These are phyloP conservation scores for Ophiostoma sp. DNA, from an alignment of 2,329 filamentous ascomycete genomes.

Conservation along the genomic window DNA sequence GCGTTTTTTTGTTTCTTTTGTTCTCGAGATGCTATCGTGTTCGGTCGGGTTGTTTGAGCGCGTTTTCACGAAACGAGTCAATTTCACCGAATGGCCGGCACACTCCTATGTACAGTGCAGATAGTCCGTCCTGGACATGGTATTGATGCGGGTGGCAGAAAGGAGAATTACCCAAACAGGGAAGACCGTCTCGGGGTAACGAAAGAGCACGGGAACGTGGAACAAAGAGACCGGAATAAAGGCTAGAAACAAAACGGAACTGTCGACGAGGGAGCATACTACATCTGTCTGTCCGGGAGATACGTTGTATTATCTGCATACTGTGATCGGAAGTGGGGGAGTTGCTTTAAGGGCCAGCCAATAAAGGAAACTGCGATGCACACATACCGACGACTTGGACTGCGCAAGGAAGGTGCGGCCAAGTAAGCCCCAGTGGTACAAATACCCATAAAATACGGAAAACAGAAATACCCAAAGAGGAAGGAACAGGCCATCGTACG, in stretches of 20 bases:
- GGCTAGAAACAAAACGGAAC: neutral
- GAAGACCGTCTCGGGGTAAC: neutral
- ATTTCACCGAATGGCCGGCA: neutral
- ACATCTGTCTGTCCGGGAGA: neutral
- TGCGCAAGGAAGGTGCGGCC: neutral
- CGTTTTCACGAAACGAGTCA: neutral
- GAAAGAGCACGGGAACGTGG: neutral
- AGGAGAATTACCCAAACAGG: constrained; percentile 3
- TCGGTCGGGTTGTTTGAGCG: neutral
- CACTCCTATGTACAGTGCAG: neutral
- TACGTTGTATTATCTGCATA: constrained; percentile 1
- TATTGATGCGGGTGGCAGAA: neutral
- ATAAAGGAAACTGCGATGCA: constrained; percentile 13
- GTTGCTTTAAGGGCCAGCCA: neutral
- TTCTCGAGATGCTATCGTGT: neutral
- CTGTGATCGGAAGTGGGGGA: neutral
- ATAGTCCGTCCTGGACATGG: neutral
- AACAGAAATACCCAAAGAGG: neutral
- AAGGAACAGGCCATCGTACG: constrained; percentile 5
- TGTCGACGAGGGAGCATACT: neutral
- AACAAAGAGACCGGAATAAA: neutral
- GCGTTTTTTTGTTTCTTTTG: too few relatives aligned
- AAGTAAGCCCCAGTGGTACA: neutral
- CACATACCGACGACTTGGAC: constrained; percentile 4
- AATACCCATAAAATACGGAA: neutral